Evolutionary conservation across 192 early-diverging fungal genomes (phyloP).

Genomic region (Helicostylum pulchrum): DNA sequence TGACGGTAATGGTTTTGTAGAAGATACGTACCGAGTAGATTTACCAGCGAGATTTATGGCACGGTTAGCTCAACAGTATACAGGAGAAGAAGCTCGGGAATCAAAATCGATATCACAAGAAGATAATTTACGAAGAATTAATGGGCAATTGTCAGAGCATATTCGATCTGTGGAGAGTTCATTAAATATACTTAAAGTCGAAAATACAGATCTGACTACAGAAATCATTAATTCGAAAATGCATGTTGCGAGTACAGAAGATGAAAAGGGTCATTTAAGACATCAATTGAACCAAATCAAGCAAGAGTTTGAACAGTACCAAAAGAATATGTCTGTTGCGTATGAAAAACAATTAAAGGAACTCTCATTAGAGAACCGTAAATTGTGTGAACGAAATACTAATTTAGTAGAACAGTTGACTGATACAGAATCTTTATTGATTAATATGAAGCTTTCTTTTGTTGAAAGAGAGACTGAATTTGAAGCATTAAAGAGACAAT

Average conservation of each 20-base stretch:
- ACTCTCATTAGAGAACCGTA: slow-evolving; percentile 75
- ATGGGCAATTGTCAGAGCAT: slow-evolving; percentile 59
- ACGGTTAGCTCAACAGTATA: slow-evolving; percentile 68
- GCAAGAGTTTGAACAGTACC: slow-evolving; percentile 44
- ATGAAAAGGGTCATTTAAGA: slow-evolving; percentile 49
- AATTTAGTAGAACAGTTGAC: slow-evolving; percentile 52
- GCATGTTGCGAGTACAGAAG: slow-evolving; percentile 48
- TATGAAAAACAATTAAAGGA: slow-evolving; percentile 61
- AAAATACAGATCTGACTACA: slow-evolving; percentile 75
- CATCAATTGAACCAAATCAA: slow-evolving; percentile 43
- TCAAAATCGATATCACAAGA: slow-evolving; percentile 62
- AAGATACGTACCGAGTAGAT: slow-evolving; percentile 75
- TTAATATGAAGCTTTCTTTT: slow-evolving; percentile 66
- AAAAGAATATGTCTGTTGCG: slow-evolving; percentile 49
- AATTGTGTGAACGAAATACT: slow-evolving; percentile 59
- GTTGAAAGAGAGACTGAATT: slow-evolving; percentile 80
- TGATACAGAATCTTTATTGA: slow-evolving; percentile 59
- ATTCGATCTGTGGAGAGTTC: slow-evolving; percentile 58
- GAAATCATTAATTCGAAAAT: slow-evolving; percentile 58
- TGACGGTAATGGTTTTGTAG: slow-evolving; percentile 68
- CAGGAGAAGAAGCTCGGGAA: slow-evolving; percentile 57
- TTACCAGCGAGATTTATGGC: slow-evolving; percentile 68
- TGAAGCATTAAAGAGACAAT: slow-evolving; percentile 54
- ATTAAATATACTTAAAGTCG: slow-evolving; percentile 65
- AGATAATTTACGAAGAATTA: slow-evolving; percentile 63